Conservation (phyloP, 306 rosid species). For the Rosa chinensis region DNA sequence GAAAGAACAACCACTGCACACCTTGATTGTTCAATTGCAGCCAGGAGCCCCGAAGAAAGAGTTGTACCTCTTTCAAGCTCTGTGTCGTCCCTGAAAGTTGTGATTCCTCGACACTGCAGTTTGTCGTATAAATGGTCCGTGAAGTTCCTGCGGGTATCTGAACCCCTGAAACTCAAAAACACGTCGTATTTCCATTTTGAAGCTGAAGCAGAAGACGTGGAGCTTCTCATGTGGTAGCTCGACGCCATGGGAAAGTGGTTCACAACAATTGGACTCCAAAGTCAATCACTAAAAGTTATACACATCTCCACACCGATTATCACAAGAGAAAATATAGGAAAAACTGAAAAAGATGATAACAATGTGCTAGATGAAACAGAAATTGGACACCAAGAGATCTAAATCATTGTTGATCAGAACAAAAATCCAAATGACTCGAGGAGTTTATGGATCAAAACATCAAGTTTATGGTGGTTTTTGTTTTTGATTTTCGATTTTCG, state of each 20-base stretch:
- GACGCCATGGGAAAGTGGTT: background rate
- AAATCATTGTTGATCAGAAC: too few species aligned
- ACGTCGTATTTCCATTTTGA: background rate
- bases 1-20: background rate
- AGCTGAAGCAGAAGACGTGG: background rate
- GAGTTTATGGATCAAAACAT: too few species aligned
- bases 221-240: background rate
- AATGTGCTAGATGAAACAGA: too few species aligned
- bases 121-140: background rate
- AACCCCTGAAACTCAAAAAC: background rate
- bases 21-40: background rate
- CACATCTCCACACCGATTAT: too few species aligned
- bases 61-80: background rate
- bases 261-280: too few species aligned
- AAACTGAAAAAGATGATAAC: too few species aligned
- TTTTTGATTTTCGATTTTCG: too few species aligned
- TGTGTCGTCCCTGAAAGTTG: background rate
- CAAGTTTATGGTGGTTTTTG: too few species aligned
- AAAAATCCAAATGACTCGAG: too few species aligned
- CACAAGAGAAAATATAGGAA: too few species aligned
- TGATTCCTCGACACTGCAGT: background rate
- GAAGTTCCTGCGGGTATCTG: background rate
- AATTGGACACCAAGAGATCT: too few species aligned
- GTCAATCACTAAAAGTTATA: too few species aligned
- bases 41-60: background rate